phyloP scores from a whole-genome alignment of 306 rosid species.

The Gastrolobium bilobum region DNA sequence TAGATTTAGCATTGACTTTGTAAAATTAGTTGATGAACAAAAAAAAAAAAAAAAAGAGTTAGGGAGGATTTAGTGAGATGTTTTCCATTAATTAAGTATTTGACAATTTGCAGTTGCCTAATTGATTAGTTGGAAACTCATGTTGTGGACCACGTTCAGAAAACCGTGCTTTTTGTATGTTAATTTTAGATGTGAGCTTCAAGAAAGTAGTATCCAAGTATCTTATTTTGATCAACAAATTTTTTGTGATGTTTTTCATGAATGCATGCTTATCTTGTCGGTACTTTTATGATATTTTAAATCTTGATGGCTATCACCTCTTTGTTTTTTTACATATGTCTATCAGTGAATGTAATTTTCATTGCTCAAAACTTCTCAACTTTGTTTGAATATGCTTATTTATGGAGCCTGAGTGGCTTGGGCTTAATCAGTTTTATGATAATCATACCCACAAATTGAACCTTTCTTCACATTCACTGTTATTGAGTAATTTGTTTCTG shows the following conservation, averaged over 20 bases:
- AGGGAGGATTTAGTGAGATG: constrained; percentile 1
- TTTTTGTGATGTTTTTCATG: background rate
- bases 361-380: background rate
- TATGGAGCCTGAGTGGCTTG: background rate
- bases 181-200: background rate
- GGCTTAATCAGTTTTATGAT: constrained; percentile 18
- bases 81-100: background rate
- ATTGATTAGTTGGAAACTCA: constrained; percentile 25
- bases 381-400: constrained; percentile 22
- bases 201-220: background rate
- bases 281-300: background rate
- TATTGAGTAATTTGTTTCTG: constrained; percentile 32
- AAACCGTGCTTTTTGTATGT: constrained; percentile 2
- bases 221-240: background rate
- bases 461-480: background rate
- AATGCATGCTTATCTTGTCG: constrained; percentile 3
- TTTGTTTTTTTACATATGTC: background rate
- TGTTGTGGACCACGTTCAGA: constrained; percentile 15
- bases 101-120: constrained; percentile 15
- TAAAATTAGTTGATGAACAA: constrained; percentile 17
- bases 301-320: background rate
- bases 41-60: background rate
- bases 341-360: background rate
- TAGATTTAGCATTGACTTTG: constrained; percentile 14
- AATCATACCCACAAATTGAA: constrained; percentile 9